phyloP scores from a whole-genome alignment of 257 asterid species.

The Solanum pinnatisectum region DNA sequence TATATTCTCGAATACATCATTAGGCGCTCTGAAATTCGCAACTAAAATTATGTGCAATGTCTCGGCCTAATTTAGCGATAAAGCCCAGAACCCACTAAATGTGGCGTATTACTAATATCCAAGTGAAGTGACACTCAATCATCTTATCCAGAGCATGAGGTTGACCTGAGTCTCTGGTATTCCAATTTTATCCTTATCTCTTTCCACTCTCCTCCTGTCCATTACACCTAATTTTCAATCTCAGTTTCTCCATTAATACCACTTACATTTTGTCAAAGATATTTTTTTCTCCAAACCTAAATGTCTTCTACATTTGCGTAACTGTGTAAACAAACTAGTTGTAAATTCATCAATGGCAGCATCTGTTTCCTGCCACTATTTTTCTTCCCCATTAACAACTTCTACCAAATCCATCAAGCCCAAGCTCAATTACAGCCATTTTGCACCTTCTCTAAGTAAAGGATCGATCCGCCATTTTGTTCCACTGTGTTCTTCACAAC shows the following conservation, averaged over 20 bases:
- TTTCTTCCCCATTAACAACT: conserved; percentile 24
- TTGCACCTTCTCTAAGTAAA: not conserved
- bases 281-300: not conserved
- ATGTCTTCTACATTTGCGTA: not conserved
- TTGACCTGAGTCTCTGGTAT: conserved; percentile 19
- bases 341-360: conserved; percentile 52
- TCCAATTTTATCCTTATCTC: conserved; percentile 8
- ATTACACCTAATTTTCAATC: conserved; percentile 32
- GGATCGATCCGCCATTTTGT: not conserved
- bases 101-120: not conserved
- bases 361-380: conserved; percentile 42
- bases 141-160: conserved; percentile 64
- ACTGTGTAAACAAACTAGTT: not conserved
- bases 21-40: too few relatives aligned
- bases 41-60: not conserved
- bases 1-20: too few relatives aligned
- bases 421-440: conserved; percentile 12
- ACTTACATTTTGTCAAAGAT: not conserved
- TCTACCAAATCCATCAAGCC: conserved; percentile 15
- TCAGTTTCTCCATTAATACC: not conserved
- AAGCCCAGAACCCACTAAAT: not conserved
- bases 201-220: conserved; percentile 4
- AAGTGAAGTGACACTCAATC: not conserved
- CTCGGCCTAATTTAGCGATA: not conserved
- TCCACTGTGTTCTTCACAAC: conserved; percentile 33